Conservation (phyloP, 2,329 filamentous ascomycete species). For the Xylaria sp. region DNA sequence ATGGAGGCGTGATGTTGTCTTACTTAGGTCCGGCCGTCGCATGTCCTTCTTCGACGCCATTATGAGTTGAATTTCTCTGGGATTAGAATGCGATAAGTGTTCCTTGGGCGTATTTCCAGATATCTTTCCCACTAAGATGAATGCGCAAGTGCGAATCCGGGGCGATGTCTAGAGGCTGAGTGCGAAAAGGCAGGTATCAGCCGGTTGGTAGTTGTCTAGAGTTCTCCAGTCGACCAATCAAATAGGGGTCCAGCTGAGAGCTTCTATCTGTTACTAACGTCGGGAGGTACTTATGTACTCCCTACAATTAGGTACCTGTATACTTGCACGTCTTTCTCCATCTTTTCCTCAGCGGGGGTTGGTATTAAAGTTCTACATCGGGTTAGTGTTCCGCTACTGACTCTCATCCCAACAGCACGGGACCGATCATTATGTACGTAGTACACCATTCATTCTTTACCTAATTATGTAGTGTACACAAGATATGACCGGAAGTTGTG, state of each 20-base stretch:
- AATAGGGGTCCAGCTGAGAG: slow-evolving; percentile 1
- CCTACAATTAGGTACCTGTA: no score
- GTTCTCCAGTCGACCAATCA: neutral
- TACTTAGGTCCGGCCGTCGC: slow-evolving; percentile 79
- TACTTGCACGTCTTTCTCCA: neutral
- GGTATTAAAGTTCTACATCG: neutral
- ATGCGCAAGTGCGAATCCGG: slow-evolving; percentile 9
- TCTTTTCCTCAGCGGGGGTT: slow-evolving; percentile 17
- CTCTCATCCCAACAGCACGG: slow-evolving; percentile 17
- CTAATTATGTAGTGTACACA: neutral
- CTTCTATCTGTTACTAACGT: neutral
- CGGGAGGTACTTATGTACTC: neutral
- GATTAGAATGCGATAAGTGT: neutral
- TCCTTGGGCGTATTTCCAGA: neutral
- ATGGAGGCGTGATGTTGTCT: slow-evolving; percentile 46
- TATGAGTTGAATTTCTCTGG: neutral
- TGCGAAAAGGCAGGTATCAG: slow-evolving; percentile 7
- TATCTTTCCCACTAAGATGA: neutral
- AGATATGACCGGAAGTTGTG: no score
- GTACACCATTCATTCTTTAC: neutral
- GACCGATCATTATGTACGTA: slow-evolving; percentile 1
- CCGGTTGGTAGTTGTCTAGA: neutral
- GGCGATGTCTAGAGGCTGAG: neutral
- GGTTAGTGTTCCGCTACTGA: neutral
- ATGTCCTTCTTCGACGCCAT: slow-evolving; percentile 80